Evolutionary conservation across 2,329 filamentous ascomycete species (phyloP), one percentile per base, ranked within the genome.

Genomic region (Aciculosporium take): DNA sequence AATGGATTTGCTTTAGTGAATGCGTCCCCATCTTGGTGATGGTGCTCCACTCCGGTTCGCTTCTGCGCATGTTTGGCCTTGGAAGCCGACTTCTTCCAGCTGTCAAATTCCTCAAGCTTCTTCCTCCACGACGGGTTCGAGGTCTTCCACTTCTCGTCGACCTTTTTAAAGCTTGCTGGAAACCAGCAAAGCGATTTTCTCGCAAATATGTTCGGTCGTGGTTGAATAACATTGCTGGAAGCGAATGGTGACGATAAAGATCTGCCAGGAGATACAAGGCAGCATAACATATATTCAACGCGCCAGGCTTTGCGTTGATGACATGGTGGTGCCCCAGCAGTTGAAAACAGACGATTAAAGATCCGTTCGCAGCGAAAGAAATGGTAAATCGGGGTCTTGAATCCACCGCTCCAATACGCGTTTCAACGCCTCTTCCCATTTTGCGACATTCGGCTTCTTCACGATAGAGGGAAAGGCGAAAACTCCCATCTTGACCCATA

Each of bases 151-250:
- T 44, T 75, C 9, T 20, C 17, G 10, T 64, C 0, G 57, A 17
- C 31, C 9, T 7, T 7, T 20, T 20, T 18, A n/a, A 9, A 33
- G 31, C 31, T 33, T 9, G 17, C 20, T 49, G 2, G 79, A 54
- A 0, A 87, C 50, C 0, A 58, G 51, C 20, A 56, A 49, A 21
- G 73, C 69, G 23, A 81, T 71, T 8, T 57, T 55, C 56, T 86
- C 81, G 50, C 84, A n/a, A 88, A 24, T 63, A 58, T 2, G 58
- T 56, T 37, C 81, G 74, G 48, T 87, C 79, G 49, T 84, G 89
- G 53, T 84, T 84, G 65, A 89, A 89, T 1, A 87, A 57, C 10
- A 89, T 76, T 0, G 79, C 82, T 0, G 83, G 84, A 1, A 89
- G 65, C 0, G 79, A 80, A 42, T 74, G 71, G 42, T 76, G 72